Percentiles rank a stretch among this genome's conserved stretches.
phyloP scores from a whole-genome alignment of 139 green algal genomes.

The Closterium sp. region DNA sequence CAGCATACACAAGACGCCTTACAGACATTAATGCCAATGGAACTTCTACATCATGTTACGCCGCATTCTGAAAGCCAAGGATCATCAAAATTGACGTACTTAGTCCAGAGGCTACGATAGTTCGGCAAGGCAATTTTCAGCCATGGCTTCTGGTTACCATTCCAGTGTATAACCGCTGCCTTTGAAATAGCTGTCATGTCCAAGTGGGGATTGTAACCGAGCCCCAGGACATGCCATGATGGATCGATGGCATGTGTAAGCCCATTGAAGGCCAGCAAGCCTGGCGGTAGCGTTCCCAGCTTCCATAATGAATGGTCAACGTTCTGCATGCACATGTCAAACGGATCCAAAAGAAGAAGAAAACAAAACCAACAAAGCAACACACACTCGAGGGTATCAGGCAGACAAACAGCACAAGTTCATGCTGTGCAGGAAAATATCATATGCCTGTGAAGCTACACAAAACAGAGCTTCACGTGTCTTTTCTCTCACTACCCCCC shows the following conservation, averaged over 20 bases:
- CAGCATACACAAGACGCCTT: neutral
- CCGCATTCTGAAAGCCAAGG: neutral
- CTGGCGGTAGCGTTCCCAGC: slow-evolving; percentile 42
- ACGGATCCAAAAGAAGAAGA: slow-evolving; percentile 18
- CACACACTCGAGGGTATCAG: neutral
- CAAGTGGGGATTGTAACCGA: slow-evolving; percentile 37
- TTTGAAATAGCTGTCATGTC: slow-evolving; percentile 6
- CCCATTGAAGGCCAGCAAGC: slow-evolving; percentile 47
- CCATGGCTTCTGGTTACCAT: slow-evolving; percentile 53
- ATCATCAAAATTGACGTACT: slow-evolving; percentile 35
- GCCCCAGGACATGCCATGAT: slow-evolving; percentile 46
- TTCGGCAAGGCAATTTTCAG: slow-evolving; percentile 33
- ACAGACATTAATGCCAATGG: neutral
- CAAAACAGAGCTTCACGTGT: neutral
- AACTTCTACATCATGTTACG: neutral
- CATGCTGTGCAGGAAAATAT: slow-evolving; percentile 48
- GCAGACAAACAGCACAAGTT: neutral
- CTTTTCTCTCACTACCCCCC: neutral
- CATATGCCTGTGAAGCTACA: slow-evolving; percentile 15
- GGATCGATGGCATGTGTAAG: slow-evolving; percentile 30
- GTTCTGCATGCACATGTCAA: slow-evolving; percentile 44
- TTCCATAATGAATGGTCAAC: slow-evolving; percentile 42
- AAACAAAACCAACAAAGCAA: neutral
- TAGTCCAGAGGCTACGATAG: slow-evolving; percentile 29
- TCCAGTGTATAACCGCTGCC: slow-evolving; percentile 46